Evolutionary conservation across 805 yeast genomes (phyloP).

Genomic region (Yarrowia osloensis): DNA sequence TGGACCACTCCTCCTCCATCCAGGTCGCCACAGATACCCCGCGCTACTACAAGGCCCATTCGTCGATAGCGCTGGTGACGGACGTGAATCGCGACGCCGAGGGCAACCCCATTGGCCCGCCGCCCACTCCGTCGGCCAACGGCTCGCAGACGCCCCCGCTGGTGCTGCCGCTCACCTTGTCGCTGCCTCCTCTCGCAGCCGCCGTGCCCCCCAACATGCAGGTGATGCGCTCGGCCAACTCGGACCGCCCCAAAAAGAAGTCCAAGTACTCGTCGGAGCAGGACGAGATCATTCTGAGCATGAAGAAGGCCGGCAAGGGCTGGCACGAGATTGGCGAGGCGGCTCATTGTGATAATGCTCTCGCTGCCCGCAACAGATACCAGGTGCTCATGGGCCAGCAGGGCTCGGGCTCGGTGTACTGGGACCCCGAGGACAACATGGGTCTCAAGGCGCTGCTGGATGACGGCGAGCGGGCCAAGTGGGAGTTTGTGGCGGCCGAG

Average conservation of each 20-base stretch:
- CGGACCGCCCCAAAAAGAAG: constrained; percentile 57
- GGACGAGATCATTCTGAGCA: constrained; percentile 61
- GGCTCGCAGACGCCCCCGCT: constrained; percentile 10
- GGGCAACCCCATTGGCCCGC: constrained; percentile 36
- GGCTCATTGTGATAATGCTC: constrained; percentile 62
- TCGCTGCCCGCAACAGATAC: constrained; percentile 76
- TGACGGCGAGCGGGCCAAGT: constrained; percentile 69
- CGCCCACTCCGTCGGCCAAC: background rate
- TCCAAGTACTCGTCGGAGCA: constrained; percentile 72
- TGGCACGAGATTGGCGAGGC: constrained; percentile 75
- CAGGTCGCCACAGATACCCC: background rate
- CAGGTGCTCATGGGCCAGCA: constrained; percentile 83
- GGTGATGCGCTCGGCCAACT: constrained; percentile 44
- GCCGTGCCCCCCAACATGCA: constrained; percentile 49
- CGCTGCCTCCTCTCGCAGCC: constrained; percentile 53
- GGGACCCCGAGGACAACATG: constrained; percentile 59
- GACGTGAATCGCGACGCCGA: constrained; percentile 56
- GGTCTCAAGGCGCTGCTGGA: constrained; percentile 58
- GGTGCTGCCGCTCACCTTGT: constrained; percentile 39
- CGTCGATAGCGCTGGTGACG: constrained; percentile 82
- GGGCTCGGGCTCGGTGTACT: constrained; percentile 68
- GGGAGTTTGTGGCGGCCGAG: constrained; percentile 65
- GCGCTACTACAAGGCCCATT: constrained; percentile 47
- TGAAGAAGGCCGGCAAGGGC: constrained; percentile 63
- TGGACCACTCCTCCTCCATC: background rate